These are phyloP conservation scores for Talaromyces sp. DNA, from an alignment of 2,329 filamentous ascomycete genomes.

Conservation along the genomic window DNA sequence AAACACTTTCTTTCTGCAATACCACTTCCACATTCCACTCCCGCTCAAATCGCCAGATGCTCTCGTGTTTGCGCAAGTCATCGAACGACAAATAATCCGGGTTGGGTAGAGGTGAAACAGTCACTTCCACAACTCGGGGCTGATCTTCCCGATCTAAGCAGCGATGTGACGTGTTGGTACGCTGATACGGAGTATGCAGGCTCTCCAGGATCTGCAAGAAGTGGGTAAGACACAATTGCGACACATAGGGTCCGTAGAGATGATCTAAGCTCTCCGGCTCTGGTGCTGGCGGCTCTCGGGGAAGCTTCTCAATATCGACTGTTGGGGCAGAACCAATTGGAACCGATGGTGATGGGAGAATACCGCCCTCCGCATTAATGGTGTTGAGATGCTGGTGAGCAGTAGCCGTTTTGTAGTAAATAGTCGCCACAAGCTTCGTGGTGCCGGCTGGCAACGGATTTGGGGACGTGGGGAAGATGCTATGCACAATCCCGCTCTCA, in stretches of 20 bases:
- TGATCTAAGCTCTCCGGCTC: slow-evolving; percentile 55
- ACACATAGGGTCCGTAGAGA: slow-evolving; percentile 53
- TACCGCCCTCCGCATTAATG: slow-evolving; percentile 34
- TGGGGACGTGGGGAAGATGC: slow-evolving; percentile 43
- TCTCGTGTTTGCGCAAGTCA: slow-evolving; percentile 74
- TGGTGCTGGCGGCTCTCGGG: slow-evolving; percentile 52
- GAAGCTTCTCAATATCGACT: slow-evolving; percentile 50
- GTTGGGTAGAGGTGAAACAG: slow-evolving; percentile 49
- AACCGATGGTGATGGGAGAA: slow-evolving; percentile 39
- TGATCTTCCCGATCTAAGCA: slow-evolving; percentile 47
- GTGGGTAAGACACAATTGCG: slow-evolving; percentile 54
- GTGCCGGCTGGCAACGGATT: slow-evolving; percentile 39
- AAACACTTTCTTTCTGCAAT: slow-evolving; percentile 69
- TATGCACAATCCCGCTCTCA: slow-evolving; percentile 47
- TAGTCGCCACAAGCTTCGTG: slow-evolving; percentile 46
- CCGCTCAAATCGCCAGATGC: slow-evolving; percentile 77
- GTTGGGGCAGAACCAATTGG: slow-evolving; percentile 49
- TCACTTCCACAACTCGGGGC: slow-evolving; percentile 52
- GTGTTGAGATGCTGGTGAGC: slow-evolving; percentile 47
- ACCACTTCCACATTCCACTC: slow-evolving; percentile 87
- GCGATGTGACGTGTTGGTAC: slow-evolving; percentile 47
- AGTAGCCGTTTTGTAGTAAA: slow-evolving; percentile 47
- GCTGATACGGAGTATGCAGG: slow-evolving; percentile 48
- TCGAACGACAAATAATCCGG: slow-evolving; percentile 52
- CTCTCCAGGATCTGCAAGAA: slow-evolving; percentile 52